Percentiles rank a stretch among this genome's conserved stretches.
Conservation (phyloP, 2,329 filamentous ascomycete genomes). For the Domatiomyces catenatus region DNA sequence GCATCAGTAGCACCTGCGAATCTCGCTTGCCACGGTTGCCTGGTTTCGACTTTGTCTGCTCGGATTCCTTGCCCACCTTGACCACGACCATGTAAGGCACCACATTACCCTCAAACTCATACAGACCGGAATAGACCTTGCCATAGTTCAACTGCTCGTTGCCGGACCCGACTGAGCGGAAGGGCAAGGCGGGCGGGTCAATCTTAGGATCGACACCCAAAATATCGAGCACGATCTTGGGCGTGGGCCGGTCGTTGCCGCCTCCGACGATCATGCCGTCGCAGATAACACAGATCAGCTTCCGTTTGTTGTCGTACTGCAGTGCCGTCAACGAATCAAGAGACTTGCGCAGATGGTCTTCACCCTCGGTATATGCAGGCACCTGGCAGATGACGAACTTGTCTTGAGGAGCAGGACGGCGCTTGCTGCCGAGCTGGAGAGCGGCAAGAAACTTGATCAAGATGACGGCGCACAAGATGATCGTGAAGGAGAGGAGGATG, state of each 20-base stretch:
- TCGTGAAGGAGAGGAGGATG: conserved; percentile 72
- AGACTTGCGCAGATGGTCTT: conserved; percentile 84
- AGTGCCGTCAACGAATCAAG: conserved; percentile 87
- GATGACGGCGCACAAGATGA: conserved; percentile 68
- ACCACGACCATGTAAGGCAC: conserved; percentile 92
- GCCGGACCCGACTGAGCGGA: conserved; percentile 80
- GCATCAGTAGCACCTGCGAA: conserved; percentile 88
- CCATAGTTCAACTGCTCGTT: conserved; percentile 93
- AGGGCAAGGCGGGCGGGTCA: conserved; percentile 82
- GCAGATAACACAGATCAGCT: conserved; percentile 90
- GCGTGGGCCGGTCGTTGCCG: conserved; percentile 90
- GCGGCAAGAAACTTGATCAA: conserved; percentile 80
- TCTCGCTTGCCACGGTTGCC: conserved; percentile 98
- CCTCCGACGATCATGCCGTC: conserved; percentile 94
- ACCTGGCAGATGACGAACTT: conserved; percentile 99
- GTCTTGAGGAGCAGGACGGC: conserved; percentile 76
- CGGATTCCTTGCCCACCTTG: conserved; percentile 93
- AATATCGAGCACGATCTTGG: conserved; percentile 94
- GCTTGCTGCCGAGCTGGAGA: conserved; percentile 83
- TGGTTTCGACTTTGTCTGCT: conserved; percentile 78
- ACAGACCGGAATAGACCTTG: conserved; percentile 95
- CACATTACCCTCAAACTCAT: conserved; percentile 94
- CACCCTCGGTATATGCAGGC: conserved; percentile 92
- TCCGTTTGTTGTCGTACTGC: conserved; percentile 96
- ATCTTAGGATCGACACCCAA: conserved; percentile 93